A percentile compares a stretch with the other conserved stretches of the same genome.
Conservation (phyloP, 2,329 filamentous ascomycete genomes). For the Cladophialophora chaetospira region DNA sequence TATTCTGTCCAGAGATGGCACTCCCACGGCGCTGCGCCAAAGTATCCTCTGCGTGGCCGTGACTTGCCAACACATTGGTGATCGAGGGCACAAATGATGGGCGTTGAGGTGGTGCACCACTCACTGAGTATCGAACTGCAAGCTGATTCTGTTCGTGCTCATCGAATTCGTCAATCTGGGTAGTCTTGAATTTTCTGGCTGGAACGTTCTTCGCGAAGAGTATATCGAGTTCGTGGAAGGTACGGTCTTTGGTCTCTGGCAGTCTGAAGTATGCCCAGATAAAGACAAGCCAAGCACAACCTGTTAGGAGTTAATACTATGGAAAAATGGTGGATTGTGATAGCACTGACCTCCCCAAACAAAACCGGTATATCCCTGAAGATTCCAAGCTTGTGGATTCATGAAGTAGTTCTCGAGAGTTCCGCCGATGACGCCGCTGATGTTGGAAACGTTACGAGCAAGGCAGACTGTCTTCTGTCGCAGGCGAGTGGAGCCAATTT, state of each 20-base stretch:
- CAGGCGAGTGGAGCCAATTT: conserved; percentile 56
- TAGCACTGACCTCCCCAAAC: conserved; percentile 50
- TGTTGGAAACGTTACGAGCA: conserved; percentile 54
- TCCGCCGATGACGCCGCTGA: conserved; percentile 45
- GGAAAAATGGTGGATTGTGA: too few relatives aligned
- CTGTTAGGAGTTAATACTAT: too few relatives aligned
- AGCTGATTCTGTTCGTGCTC: conserved; percentile 22
- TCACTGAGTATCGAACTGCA: conserved; percentile 13
- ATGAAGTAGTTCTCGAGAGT: conserved; percentile 35
- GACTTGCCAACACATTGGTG: conserved; percentile 12
- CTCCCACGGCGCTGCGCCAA: conserved; percentile 13
- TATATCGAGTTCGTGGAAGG: conserved; percentile 25
- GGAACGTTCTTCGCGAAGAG: conserved; percentile 24
- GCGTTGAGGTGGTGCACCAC: background rate
- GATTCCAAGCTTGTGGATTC: conserved; percentile 40
- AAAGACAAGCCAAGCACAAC: conserved; percentile 44
- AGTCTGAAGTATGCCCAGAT: conserved; percentile 38
- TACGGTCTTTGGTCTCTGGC: conserved; percentile 35
- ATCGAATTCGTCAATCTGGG: conserved; percentile 22
- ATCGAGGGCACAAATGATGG: conserved; percentile 20
- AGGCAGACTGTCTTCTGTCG: conserved; percentile 58
- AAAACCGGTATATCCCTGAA: conserved; percentile 40
- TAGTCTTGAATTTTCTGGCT: conserved; percentile 22
- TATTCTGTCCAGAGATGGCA: background rate
- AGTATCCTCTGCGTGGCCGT: conserved; percentile 20